Evolutionary conservation across 768 basidiomycete genomes (phyloP).

Genomic region (Trametes coccinea): DNA sequence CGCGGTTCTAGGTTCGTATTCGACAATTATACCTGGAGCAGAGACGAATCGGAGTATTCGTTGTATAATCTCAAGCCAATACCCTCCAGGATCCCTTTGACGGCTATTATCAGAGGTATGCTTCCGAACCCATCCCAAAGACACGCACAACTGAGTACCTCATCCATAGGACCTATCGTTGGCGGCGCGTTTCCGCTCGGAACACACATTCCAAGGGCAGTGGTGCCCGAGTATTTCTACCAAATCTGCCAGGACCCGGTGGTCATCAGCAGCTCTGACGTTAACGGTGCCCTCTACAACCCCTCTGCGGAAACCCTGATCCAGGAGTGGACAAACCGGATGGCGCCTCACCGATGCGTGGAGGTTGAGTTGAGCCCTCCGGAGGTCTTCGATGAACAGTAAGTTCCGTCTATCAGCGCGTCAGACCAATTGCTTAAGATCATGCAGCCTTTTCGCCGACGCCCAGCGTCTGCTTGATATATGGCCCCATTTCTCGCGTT

Average conservation of each 20-base stretch:
- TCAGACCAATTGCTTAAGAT: not conserved
- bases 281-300: slow-evolving; percentile 31
- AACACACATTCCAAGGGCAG: slow-evolving; percentile 36
- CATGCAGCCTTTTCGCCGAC: slow-evolving; percentile 48
- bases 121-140: not conserved
- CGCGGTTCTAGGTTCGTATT: slow-evolving; percentile 43
- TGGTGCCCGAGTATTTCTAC: slow-evolving; percentile 40
- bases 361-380: slow-evolving; percentile 39
- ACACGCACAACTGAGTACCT: not conserved
- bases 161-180: slow-evolving; percentile 39
- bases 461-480: slow-evolving; percentile 43
- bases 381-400: slow-evolving; percentile 58
- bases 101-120: slow-evolving; percentile 50
- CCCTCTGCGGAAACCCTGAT: slow-evolving; percentile 35
- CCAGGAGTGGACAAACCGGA: slow-evolving; percentile 40
- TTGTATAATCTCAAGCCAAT: slow-evolving; percentile 49
- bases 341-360: slow-evolving; percentile 48
- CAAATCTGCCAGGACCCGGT: slow-evolving; percentile 42
- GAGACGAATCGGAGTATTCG: slow-evolving; percentile 37
- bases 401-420: slow-evolving; percentile 25
- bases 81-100: slow-evolving; percentile 53
- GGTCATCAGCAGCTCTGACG: slow-evolving; percentile 27
- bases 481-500: slow-evolving; percentile 49
- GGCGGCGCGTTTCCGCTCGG: slow-evolving; percentile 40
- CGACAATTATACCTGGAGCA: slow-evolving; percentile 56